Conservation (phyloP, 148 eudicot species). For the Mesembryanthemum crystallinum region DNA sequence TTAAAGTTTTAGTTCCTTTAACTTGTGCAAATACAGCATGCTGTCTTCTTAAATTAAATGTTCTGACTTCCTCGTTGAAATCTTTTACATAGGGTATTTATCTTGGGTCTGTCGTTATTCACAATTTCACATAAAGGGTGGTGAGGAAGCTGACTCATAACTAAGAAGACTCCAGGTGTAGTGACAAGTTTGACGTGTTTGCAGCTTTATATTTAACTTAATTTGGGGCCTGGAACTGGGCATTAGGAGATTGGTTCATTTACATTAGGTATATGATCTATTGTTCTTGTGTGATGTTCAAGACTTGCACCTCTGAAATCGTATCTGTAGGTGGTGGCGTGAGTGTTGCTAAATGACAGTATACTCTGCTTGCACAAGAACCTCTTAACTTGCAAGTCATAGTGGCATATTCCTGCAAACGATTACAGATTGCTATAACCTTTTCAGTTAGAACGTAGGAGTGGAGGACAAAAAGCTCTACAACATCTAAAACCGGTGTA, state of each 20-base stretch:
- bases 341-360: neutral
- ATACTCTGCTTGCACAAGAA: neutral
- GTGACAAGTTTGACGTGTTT: constrained; percentile 41
- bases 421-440: neutral
- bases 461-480: neutral
- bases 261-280: constrained; percentile 18
- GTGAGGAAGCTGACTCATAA: constrained; percentile 54
- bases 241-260: constrained; percentile 18
- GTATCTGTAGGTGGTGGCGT: neutral
- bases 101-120: constrained; percentile 57
- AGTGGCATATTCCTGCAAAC: neutral
- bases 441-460: neutral
- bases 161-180: constrained; percentile 56
- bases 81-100: constrained; percentile 58
- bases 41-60: constrained; percentile 13
- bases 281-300: constrained; percentile 23
- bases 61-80: constrained; percentile 50
- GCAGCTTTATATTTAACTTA: constrained; percentile 30
- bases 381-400: constrained; percentile 5
- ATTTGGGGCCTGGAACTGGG: constrained; percentile 32
- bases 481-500: neutral
- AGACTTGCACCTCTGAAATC: constrained; percentile 7
- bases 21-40: constrained; percentile 17
- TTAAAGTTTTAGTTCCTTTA: constrained; percentile 22
- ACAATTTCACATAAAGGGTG: constrained; percentile 50